A percentile compares a stretch with the other conserved stretches of the same genome.
Conservation (phyloP, 116 monocot genomes). For the Posidonia oceanica region DNA sequence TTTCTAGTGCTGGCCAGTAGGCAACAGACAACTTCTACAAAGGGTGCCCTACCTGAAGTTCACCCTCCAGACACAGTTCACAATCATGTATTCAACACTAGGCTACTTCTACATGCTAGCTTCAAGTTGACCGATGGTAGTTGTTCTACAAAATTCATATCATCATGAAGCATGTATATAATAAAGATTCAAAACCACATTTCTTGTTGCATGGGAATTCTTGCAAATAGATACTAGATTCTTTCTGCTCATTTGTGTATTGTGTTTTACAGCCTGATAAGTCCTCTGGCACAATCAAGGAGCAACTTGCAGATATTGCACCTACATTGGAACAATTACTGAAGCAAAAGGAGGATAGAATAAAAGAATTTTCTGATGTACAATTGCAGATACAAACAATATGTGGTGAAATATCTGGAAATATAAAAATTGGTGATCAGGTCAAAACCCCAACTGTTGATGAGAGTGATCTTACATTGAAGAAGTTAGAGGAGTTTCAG, state of each 20-base stretch:
- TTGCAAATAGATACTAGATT: neutral
- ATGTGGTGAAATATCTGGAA: slow-evolving; percentile 57
- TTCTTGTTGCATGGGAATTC: neutral
- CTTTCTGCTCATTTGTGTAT: neutral
- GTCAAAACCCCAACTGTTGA: slow-evolving; percentile 32
- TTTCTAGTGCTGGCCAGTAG: too few relatives aligned
- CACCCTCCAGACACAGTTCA: too few relatives aligned
- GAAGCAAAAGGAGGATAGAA: slow-evolving; percentile 67
- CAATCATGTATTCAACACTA: too few relatives aligned
- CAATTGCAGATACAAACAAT: slow-evolving; percentile 70
- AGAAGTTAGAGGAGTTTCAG: slow-evolving; percentile 21
- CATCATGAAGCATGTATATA: too few relatives aligned
- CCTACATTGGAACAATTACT: slow-evolving; percentile 62
- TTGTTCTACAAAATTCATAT: too few relatives aligned
- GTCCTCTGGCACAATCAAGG: slow-evolving; percentile 75
- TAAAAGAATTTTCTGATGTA: slow-evolving; percentile 63
- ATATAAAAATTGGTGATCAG: slow-evolving; percentile 26
- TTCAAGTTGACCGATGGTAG: too few relatives aligned
- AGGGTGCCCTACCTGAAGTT: too few relatives aligned
- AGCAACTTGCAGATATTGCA: slow-evolving; percentile 71
- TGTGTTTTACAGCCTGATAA: slow-evolving; percentile 53
- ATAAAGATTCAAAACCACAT: too few relatives aligned
- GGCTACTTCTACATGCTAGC: too few relatives aligned
- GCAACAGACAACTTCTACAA: too few relatives aligned
- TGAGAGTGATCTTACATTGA: slow-evolving; percentile 57